Percentiles rank a stretch among this genome's conserved stretches.
Evolutionary conservation across 2,329 filamentous ascomycete genomes (phyloP).

Genomic region (Chaetothyriales sp.): DNA sequence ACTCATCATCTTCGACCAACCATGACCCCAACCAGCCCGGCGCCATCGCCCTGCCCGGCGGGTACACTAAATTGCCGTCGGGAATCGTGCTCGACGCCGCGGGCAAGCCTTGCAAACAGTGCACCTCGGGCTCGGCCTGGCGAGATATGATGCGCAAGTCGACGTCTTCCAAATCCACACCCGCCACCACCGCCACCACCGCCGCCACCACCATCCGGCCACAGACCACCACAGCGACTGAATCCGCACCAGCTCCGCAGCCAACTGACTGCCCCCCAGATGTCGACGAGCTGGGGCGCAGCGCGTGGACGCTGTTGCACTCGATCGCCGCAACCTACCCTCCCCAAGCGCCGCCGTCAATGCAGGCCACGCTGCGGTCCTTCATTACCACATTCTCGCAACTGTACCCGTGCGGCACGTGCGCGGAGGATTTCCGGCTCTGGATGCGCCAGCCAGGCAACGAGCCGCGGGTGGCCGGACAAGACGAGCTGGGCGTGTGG

Average conservation of each 20-base stretch:
- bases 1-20: not conserved
- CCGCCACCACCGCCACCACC: constrained; percentile 21
- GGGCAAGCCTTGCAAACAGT: constrained; percentile 36
- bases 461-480: constrained; percentile 44
- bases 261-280: constrained; percentile 72
- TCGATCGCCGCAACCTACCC: constrained; percentile 83
- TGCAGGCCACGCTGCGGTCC: constrained; percentile 62
- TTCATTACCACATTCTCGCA: constrained; percentile 74
- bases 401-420: constrained; percentile 91
- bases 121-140: constrained; percentile 36
- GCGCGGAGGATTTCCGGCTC: constrained; percentile 75
- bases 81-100: constrained; percentile 31
- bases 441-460: constrained; percentile 60
- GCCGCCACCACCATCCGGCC: constrained; percentile 22
- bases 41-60: not conserved
- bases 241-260: constrained; percentile 24
- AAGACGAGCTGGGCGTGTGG: constrained; percentile 36
- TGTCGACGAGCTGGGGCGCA: constrained; percentile 72
- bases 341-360: constrained; percentile 46
- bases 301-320: constrained; percentile 88
- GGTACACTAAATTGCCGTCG: not conserved
- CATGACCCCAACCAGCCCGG: not conserved
- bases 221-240: constrained; percentile 22
- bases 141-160: constrained; percentile 25
- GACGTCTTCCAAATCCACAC: constrained; percentile 13